Base-by-base conservation (phyloP, 129 eudicot genomes). In the Flaveria bidentis region DNA sequence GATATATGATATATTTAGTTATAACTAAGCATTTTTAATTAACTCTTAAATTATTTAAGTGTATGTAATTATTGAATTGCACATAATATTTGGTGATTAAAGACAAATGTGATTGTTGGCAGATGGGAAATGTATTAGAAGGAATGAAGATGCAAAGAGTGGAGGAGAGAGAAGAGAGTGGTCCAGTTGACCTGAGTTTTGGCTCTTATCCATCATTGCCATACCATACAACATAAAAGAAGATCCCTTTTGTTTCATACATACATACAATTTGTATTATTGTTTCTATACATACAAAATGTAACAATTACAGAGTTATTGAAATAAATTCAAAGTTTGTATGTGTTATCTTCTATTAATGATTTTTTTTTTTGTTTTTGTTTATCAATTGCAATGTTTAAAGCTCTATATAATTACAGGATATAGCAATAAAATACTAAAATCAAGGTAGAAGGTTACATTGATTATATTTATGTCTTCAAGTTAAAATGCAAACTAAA, bases 41-140 rank as follows among this genome's bases (percentile, higher is more conserved):
- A 8, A 15, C 47, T 15, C 5, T 33, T 2, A 15, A 30, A 8
- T 39, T 58, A 15, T 57, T 9, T 51, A 18, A 30, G 60, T 36
- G 60, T 16, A 57, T 69, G 57, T 45, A 69, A 64, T 72, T 72
- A 62, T 79, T 64, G 68, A 12, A 62, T 70, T 8, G 30, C 16
- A 45, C 57, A 41, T 49, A 44, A 16, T 7, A 80, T 73, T 80
- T 66, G 80, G 80, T 73, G 69, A 68, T 73, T 80, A 73, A 80
- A 65, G 84, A 73, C 75, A 80, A 80, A 26, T 45, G 53, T 57
- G 79, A 80, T 73, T 67, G 79, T 65, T 80, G 69, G 85, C 85
- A 92, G 96, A 84, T 85, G 76, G 88, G 88, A 79, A 87, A 86
- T 76, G 82, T 86, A 70, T 73, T 75, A 60, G 93, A 88, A 73